These are phyloP conservation scores for Alternaria ventricosa DNA, from an alignment of 2,329 filamentous ascomycete genomes.

Conservation along the genomic window DNA sequence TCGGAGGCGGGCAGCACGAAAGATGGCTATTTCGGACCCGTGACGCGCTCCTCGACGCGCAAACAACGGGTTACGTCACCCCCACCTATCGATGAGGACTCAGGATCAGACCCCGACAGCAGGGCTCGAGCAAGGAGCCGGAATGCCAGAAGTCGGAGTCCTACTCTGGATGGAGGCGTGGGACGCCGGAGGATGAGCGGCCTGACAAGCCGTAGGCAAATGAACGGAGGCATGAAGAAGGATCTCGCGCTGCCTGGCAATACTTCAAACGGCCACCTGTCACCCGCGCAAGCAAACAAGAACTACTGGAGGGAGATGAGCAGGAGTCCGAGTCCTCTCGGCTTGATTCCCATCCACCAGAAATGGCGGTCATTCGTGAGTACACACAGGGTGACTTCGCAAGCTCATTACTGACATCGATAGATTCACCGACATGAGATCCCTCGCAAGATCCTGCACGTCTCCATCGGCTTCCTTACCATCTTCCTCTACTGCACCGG, in stretches of 20 bases:
- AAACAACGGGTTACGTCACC: constrained; percentile 63
- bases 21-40: constrained; percentile 73
- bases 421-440: constrained; percentile 89
- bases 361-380: constrained; percentile 86
- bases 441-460: constrained; percentile 88
- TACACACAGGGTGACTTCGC: constrained; percentile 6
- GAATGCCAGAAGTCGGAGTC: constrained; percentile 66
- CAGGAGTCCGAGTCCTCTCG: constrained; percentile 88
- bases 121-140: constrained; percentile 66
- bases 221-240: constrained; percentile 43
- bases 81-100: constrained; percentile 67
- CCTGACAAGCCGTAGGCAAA: constrained; percentile 58
- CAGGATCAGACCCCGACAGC: constrained; percentile 61
- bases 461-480: constrained; percentile 95
- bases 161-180: constrained; percentile 54
- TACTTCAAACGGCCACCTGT: constrained; percentile 71
- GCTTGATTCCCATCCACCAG: constrained; percentile 91
- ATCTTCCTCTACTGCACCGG: constrained; percentile 84
- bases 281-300: constrained; percentile 67
- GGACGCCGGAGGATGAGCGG: constrained; percentile 56
- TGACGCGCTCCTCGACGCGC: constrained; percentile 76
- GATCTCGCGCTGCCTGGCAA: constrained; percentile 52
- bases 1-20: constrained; percentile 53
- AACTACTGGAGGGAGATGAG: constrained; percentile 89
- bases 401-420: constrained; percentile 19